Evolutionary conservation across 2,329 filamentous ascomycete genomes (phyloP), one percentile per base, ranked within the genome.

Genomic region (Leptosphaerulina australis): DNA sequence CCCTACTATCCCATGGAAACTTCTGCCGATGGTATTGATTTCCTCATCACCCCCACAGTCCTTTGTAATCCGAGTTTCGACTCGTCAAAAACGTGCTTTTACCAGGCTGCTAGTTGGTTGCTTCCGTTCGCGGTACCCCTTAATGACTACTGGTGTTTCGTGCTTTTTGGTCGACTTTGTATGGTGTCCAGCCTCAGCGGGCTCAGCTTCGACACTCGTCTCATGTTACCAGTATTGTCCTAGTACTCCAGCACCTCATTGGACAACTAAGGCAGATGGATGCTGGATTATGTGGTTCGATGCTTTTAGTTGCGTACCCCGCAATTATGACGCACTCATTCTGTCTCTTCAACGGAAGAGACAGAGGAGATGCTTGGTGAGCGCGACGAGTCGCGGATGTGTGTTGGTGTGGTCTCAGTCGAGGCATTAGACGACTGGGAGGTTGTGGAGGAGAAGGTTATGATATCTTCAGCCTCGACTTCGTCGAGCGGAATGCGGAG

Each of bases 401-500:
- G 59, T 18, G 54, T 37, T 20, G 59, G 53, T 12, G 61, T 40
- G 11, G 46, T 45, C 14, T 56, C 46, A 14, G 46, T 48, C 29
- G 54, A 56, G 26, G 51, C 61, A 44, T 50, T 40, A 15, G 56
- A 38, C 6, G 62, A 46, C 22, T 63, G 60, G 9, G 52, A 43
- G 4, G 51, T 29, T 2, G 55, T 37, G 17, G 58, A 46, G 21
- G 56, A 50, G 31, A 40, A 45, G 25, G 44, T 26, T 22, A 50
- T 47, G 18, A 50, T 55, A 21, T 58, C 53, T 25, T 68, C 63
- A 5, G 55, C 49, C 34, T 62, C 59, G 25, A 56, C 44, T 11
- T 66, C 57, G 29, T 69, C 64, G 12, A 70, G 35, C 12, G 67
- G 64, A 21, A 72, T 64, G 52, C 69, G 67, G 31, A 72, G 66